Evolutionary conservation across 2,329 filamentous ascomycete species (phyloP), one percentile per base, ranked within the genome.

Genomic region (Acrocalymma vagum): DNA sequence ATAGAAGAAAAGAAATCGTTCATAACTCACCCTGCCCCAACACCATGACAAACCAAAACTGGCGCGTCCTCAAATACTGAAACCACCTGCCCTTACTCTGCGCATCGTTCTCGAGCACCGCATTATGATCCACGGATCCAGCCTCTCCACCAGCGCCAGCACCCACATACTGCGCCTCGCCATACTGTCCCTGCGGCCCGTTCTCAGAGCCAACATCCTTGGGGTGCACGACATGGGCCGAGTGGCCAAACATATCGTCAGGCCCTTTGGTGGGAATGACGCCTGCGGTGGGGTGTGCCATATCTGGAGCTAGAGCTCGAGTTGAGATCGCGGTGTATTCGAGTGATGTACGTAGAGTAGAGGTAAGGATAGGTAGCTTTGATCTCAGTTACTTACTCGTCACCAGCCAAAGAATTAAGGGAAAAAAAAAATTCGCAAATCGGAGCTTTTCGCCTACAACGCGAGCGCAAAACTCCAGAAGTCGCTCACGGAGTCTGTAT

Each of bases 11-110:
- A 23, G n/a, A 35, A 7, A 21, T 28, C 31, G 11, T 30, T 6
- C 30, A 36, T 23, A 7, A 51, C 55, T 14, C 42, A 58, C 72
- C 74, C 57, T 70, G 84, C 76, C 91, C 91, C 45, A 97, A 74
- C 32, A 83, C 45, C 58, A 97, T 77, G 28, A 95, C 84, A 55
- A 90, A 75, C 83, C 90, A 97, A 68, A 99, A 97, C 66, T 96
- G 89, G 62, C 79, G 79, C 9, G 92, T 96, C 57, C 79, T 80
- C 50, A 97, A 77, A 73, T 94, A 97, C 28, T 86, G 75, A 53
- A 85, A 80, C 53, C 75, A 78, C 4, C 75, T 69, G 52, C 74
- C 73, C 42, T 70, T 72, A 29, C 55, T 70, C 43, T 63, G 49
- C 41, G 78, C 77, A 41, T 66, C 60, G 11, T 45, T 38, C 32